phyloP scores from a whole-genome alignment of 129 eudicot species.

The Calendula officinalis region DNA sequence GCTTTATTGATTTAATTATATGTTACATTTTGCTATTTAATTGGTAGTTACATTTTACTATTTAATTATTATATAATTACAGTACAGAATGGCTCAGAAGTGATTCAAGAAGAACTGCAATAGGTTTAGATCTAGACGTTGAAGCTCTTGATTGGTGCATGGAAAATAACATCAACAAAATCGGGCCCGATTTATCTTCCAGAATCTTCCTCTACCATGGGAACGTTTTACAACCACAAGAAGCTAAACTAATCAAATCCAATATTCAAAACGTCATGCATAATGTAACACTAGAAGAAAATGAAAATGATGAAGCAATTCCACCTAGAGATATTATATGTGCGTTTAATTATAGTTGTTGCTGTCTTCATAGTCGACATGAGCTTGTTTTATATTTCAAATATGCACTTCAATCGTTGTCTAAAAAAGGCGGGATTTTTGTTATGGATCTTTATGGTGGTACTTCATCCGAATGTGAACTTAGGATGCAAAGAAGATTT shows the following conservation, averaged over 20 bases:
- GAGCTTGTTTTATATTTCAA: conserved; percentile 88
- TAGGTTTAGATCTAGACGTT: conserved; percentile 83
- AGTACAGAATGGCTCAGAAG: conserved; percentile 91
- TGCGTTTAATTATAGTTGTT: conserved; percentile 97
- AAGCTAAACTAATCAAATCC: conserved; percentile 54
- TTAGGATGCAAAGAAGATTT: conserved; percentile 83
- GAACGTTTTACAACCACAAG: conserved; percentile 85
- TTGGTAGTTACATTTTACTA: not conserved
- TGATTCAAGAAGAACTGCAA: conserved; percentile 80
- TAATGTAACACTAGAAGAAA: conserved; percentile 46
- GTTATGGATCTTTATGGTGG: conserved; percentile 99
- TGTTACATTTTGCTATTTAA: not conserved
- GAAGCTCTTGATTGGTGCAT: conserved; percentile 94
- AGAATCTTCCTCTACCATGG: conserved; percentile 84
- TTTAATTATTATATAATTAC: conserved; percentile 24
- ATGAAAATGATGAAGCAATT: conserved; percentile 38
- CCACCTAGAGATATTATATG: conserved; percentile 87
- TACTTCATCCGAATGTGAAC: conserved; percentile 86
- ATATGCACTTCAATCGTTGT: conserved; percentile 56
- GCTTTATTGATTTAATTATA: not conserved
- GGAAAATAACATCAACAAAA: conserved; percentile 75
- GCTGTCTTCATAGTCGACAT: conserved; percentile 82
- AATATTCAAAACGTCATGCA: conserved; percentile 35
- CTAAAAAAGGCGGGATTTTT: conserved; percentile 79
- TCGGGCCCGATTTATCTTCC: conserved; percentile 67